Evolutionary conservation across 108 stramenopile genomes (phyloP), one percentile per base, ranked within the genome.

Genomic region (Cyclotella choctawhatcheeana): DNA sequence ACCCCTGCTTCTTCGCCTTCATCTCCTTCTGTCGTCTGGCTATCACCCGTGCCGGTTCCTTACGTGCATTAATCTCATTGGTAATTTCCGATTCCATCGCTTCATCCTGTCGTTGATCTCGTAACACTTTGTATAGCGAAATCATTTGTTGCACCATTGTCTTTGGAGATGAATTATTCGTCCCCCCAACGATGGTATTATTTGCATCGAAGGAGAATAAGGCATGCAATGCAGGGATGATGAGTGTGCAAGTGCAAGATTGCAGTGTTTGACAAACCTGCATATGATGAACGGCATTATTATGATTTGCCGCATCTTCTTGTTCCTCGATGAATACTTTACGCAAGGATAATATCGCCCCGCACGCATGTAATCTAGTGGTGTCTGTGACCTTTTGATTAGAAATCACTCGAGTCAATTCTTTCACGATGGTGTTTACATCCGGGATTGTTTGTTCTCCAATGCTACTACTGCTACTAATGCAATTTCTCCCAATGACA

Each of bases 31-130:
- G 89, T 30, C 92, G 65, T 20, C 84, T 51, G 2, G 89, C 92
- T 77, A 93, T 93, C 16, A 65, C 16, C 45, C 88, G 50, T 0
- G 92, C 86, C 13, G 89, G 85, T 74, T 93, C 92, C 21, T 88
- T 80, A 20, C 87, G 78, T 13, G 77, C 75, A 52, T 85, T 73
- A 31, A 89, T 82, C 44, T 73, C 67, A 17, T 68, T 66, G 12
- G 86, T 74, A 56, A 88, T 77, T 30, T 85, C 73, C 25, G 55
- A 72, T 81, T 92, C 91, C 70, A 92, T 67, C 34, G 52, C 32
- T 44, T 81, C 79, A 73, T 92, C 91, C 50, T 80, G 61, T 48
- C 87, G 71, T 50, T 71, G 58, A 5, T 33, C 20, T 16, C 66
- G 63, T 5, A 67, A 33, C 5, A 31, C 17, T 35, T 73, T 61